Base-by-base conservation (phyloP, 2,329 filamentous ascomycete species). In the Colletotrichum liriopes region DNA sequence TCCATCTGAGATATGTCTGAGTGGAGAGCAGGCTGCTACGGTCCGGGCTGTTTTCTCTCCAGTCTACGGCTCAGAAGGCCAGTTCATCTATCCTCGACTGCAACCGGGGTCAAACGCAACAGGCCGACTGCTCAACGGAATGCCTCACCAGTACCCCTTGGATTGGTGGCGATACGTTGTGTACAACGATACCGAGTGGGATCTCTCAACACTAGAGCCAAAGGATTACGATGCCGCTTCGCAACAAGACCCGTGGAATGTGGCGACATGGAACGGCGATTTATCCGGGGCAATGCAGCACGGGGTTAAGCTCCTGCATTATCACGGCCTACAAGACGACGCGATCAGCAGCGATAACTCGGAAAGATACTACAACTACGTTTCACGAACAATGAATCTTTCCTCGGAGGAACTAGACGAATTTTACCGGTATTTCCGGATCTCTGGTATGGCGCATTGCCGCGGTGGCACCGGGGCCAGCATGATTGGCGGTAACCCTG, bases 401-500 rank as follows among this genome's bases (percentile, higher is more conserved):
- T 73, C 79, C 2, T 62, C 64, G 7, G 37, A 49, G 0, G 68
- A 71, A 0, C 49, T 73, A 20, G 62, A 74, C 12, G 84, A 86
- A 20, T 87, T 87, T 76, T 90, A 88, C 78, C 77, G 82, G 2
- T 81, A 87, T 74, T 89, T 89, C 76, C 77, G 81, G 5, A 82
- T 89, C 7, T 86, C 87, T 1, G 88, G 87, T 1, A 84, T 89
- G 80, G 80, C 78, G 5, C 88, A 90, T 75, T 90, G 88, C 67
- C 18, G 58, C 35, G 84, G 84, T 2, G 88, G 88, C 11, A 79
- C 78, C 1, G 87, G 87, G 0, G 86, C 86, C 0, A 81, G 76
- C 73, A 74, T 75, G 20, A 64, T 83, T 8, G 80, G 81, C 0
- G 64, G 58, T 67, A 78, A 64, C 41, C 72, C 35, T n/a, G 75